Evolutionary conservation across 2,329 filamentous ascomycete species (phyloP), one percentile per base, ranked within the genome.

Genomic region (Phaeosphaeria sp.): DNA sequence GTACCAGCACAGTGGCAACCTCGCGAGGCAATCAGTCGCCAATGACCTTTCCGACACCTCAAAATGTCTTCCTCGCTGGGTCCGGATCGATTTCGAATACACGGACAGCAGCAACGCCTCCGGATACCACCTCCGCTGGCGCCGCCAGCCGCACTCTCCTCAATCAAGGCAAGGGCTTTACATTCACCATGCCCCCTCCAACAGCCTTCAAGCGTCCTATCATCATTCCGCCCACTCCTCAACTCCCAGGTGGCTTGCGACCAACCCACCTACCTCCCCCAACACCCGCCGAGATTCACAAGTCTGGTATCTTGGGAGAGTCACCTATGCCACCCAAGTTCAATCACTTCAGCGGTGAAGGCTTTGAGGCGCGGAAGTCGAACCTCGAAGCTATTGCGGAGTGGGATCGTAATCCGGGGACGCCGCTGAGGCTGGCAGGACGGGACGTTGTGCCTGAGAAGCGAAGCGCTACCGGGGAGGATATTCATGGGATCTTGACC

Each of bases 161-260:
- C 33, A n/a, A 17, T 15, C 24, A 24, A 17, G 17, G 21, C 22
- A 33, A 5, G 20, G 7, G 30, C 47, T 20, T 36, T 20, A 13
- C n/a, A n/a, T 21, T 24, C 15, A 18, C 39, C 17, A 51, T 51
- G 43, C 30, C 43, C n/a, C 43, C 51, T 24, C 51, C 33, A 3
- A 43, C 21, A 15, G 30, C 51, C 18, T 47, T 9, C 11, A 46
- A 53, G 20, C 43, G 18, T 13, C 44, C 51, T 6, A 39, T 53
- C 51, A 25, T 53, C 30, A 53, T 53, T 5, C 51, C 51, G 21
- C 51, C 51, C 15, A 53, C 51, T 5, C 51, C 51, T 20, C 44
- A 47, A 15, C 40, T 49, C n/a, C 46, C 52, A 11, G 20, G 9
- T 42, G 52, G 46, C 18, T 18, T 55, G 25, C 52, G 45, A 2